Percentiles rank a stretch among this genome's conserved stretches.
phyloP scores from a whole-genome alignment of 2,329 filamentous ascomycete genomes.

The Fusarium equiseti region DNA sequence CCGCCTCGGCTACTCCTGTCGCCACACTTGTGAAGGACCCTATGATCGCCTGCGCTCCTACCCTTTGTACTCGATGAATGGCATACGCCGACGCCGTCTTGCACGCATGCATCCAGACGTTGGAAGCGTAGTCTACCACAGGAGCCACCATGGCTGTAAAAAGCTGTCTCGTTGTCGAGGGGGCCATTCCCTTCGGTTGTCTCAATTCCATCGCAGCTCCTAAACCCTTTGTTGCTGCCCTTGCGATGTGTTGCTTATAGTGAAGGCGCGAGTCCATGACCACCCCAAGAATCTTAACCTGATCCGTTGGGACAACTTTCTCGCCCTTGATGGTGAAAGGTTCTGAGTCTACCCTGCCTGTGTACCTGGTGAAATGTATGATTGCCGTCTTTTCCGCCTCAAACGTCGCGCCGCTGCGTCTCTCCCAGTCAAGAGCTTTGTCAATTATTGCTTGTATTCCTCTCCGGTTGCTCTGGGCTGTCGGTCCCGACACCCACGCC shows the following conservation, averaged over 20 bases:
- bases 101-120: conserved; percentile 23
- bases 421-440: neutral
- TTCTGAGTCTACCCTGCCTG: neutral
- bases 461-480: neutral
- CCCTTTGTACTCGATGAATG: conserved; percentile 20
- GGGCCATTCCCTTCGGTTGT: neutral
- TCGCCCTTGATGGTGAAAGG: neutral
- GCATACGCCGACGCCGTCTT: neutral
- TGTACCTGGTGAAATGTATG: neutral
- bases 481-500: neutral
- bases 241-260: neutral
- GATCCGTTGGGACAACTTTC: neutral
- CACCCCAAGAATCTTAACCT: neutral
- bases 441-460: too few species aligned
- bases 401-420: neutral
- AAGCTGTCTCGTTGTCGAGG: too few species aligned
- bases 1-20: conserved; percentile 21
- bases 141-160: too few species aligned
- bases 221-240: neutral
- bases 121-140: conserved; percentile 29
- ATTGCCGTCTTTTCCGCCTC: neutral
- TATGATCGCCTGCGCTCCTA: conserved; percentile 23
- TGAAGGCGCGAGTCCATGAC: neutral
- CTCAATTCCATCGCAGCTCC: neutral
- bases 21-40: conserved; percentile 22